phyloP scores from a whole-genome alignment of 2,329 filamentous ascomycete genomes.

The Fusarium pseudocircinatum region DNA sequence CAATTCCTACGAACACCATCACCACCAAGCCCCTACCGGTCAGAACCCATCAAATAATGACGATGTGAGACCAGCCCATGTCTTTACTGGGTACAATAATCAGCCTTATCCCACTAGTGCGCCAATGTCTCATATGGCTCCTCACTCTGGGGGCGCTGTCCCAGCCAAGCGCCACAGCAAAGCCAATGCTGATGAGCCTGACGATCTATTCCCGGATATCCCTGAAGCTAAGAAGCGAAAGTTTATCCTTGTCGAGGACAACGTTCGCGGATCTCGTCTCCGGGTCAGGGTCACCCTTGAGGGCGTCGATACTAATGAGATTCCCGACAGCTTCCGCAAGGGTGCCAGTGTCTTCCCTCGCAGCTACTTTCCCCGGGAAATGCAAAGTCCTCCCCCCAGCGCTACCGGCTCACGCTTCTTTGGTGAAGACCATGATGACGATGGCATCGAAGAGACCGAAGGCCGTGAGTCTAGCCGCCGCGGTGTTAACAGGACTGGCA shows the following conservation, averaged over 20 bases:
- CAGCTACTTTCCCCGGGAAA: slow-evolving; percentile 91
- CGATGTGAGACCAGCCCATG: slow-evolving; percentile 78
- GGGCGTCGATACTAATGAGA: slow-evolving; percentile 91
- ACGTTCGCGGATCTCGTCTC: slow-evolving; percentile 80
- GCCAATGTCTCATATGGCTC: slow-evolving; percentile 71
- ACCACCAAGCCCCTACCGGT: slow-evolving; percentile 68
- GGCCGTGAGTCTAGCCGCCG: slow-evolving; percentile 54
- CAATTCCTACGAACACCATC: slow-evolving; percentile 72
- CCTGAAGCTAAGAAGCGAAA: slow-evolving; percentile 93
- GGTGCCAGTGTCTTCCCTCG: slow-evolving; percentile 89
- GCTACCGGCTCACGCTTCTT: slow-evolving; percentile 81
- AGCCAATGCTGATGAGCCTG: slow-evolving; percentile 67
- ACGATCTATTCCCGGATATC: slow-evolving; percentile 84
- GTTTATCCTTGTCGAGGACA: slow-evolving; percentile 95
- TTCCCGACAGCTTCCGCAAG: slow-evolving; percentile 94
- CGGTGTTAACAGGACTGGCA: slow-evolving; percentile 45
- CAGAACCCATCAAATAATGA: slow-evolving; percentile 59
- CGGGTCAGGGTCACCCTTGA: slow-evolving; percentile 94
- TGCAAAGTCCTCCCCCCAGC: slow-evolving; percentile 84
- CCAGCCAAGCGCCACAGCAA: slow-evolving; percentile 50
- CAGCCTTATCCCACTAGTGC: slow-evolving; percentile 67
- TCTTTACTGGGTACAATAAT: slow-evolving; percentile 74
- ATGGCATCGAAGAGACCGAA: slow-evolving; percentile 62
- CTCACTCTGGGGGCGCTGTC: slow-evolving; percentile 50
- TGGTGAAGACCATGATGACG: slow-evolving; percentile 69